Conservation (phyloP, 2,329 filamentous ascomycete genomes). For the Fusarium sp. region DNA sequence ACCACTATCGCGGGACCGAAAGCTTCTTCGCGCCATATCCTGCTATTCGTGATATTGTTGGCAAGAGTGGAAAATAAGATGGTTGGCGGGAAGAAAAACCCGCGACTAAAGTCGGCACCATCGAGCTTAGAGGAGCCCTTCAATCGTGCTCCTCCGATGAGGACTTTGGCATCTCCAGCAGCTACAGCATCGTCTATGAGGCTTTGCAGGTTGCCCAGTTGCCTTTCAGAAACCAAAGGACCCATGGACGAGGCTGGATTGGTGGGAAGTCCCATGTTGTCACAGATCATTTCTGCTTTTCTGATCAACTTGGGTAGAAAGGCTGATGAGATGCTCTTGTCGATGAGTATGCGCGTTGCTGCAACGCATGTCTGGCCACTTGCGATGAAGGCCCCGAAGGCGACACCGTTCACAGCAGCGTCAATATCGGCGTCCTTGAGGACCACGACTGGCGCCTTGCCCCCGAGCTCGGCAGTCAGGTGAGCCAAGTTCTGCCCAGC, state of each 20-base stretch:
- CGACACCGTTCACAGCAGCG: conserved; percentile 76
- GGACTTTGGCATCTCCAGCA: conserved; percentile 51
- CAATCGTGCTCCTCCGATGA: conserved; percentile 62
- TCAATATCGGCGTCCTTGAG: conserved; percentile 74
- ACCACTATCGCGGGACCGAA: conserved; percentile 85
- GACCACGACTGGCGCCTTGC: conserved; percentile 77
- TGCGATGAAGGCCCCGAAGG: conserved; percentile 67
- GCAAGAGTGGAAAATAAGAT: conserved; percentile 68
- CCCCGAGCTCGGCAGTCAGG: conserved; percentile 78
- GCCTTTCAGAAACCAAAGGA: conserved; percentile 68
- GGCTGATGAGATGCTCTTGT: conserved; percentile 73
- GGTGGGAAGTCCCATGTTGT: conserved; percentile 67
- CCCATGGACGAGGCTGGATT: conserved; percentile 73
- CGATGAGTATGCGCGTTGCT: conserved; percentile 80
- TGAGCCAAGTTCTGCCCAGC: conserved; percentile 75
- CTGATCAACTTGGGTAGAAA: conserved; percentile 73
- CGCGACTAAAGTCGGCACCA: conserved; percentile 62
- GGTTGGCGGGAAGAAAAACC: conserved; percentile 85
- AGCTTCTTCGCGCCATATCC: conserved; percentile 83
- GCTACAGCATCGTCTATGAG: conserved; percentile 74
- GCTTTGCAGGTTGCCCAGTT: conserved; percentile 75
- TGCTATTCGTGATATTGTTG: conserved; percentile 73
- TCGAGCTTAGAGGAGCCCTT: conserved; percentile 61
- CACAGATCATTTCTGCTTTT: conserved; percentile 68
- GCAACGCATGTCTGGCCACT: conserved; percentile 73